phyloP scores from a whole-genome alignment of 176 grass and related monocot genomes.

The Melocanna baccifera region DNA sequence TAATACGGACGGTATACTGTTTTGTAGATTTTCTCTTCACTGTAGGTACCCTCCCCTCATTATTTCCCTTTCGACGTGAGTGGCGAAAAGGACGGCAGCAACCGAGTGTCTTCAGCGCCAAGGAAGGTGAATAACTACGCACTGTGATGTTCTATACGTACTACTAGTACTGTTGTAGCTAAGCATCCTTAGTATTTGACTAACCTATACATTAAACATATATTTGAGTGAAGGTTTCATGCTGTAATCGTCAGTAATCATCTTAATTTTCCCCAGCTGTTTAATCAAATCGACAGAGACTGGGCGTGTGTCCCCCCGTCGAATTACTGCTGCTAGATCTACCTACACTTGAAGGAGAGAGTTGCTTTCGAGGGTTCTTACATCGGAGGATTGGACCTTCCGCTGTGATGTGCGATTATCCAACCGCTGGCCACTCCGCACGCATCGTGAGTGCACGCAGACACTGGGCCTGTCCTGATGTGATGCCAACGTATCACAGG shows the following conservation, averaged over 20 bases:
- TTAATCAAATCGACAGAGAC: not conserved
- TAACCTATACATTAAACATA: not conserved
- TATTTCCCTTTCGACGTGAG: constrained; percentile 20
- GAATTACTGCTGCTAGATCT: not conserved
- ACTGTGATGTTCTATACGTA: not conserved
- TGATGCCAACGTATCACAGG: constrained; percentile 12
- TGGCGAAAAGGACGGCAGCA: constrained; percentile 12
- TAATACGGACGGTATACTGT: no score
- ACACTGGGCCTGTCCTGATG: not conserved
- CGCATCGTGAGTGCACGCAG: not conserved
- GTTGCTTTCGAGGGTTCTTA: not conserved
- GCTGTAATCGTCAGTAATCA: not conserved
- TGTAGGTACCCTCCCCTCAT: constrained; percentile 3
- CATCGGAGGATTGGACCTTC: not conserved
- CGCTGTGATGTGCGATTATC: not conserved
- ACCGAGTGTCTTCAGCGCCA: constrained; percentile 17
- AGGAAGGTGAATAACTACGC: not conserved
- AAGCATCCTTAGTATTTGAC: not conserved
- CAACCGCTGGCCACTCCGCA: not conserved
- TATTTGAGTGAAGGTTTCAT: not conserved
- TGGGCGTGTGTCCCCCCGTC: not conserved
- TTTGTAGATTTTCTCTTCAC: no score
- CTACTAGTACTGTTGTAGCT: not conserved
- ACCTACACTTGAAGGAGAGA: not conserved
- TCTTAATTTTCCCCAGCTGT: not conserved